Evolutionary conservation across 495 filamentous ascomycete species (phyloP).

Genomic region (Penicillium herquei): DNA sequence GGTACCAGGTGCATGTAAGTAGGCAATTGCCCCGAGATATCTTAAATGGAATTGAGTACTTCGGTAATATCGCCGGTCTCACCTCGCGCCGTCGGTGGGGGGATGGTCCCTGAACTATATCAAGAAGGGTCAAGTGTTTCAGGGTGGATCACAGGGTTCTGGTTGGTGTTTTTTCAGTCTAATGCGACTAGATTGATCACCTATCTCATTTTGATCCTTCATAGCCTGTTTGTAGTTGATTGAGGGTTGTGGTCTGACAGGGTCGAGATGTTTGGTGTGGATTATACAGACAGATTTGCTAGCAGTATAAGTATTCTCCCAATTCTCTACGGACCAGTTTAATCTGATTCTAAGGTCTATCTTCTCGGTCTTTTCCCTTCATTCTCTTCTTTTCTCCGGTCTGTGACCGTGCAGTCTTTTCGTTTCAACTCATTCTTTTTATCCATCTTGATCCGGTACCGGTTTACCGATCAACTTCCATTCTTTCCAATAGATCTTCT

Average conservation of each 20-base stretch:
- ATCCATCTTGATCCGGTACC: conserved; percentile 24
- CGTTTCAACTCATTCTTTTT: conserved; percentile 21
- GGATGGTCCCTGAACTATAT: conserved; percentile 6
- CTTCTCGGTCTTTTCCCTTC: neutral
- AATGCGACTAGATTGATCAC: no score
- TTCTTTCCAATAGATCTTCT: conserved; percentile 6
- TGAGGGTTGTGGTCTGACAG: conserved; percentile 9
- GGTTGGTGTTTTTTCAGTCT: neutral
- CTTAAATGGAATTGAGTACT: neutral
- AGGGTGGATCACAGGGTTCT: neutral
- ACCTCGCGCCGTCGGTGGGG: conserved; percentile 9
- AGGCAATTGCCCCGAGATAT: neutral
- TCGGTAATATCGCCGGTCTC: conserved; percentile 11
- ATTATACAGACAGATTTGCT: no score
- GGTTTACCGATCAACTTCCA: conserved; percentile 32
- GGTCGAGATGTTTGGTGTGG: neutral
- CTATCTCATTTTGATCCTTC: neutral
- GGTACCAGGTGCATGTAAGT: neutral
- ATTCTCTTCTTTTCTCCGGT: conserved; percentile 32
- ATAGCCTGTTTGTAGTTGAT: conserved; percentile 21
- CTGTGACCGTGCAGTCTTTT: conserved; percentile 34
- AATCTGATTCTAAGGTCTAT: neutral
- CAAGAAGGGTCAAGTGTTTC: conserved; percentile 17
- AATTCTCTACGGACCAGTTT: no score
- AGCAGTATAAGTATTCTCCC: no score